phyloP scores from a whole-genome alignment of 139 green algal species.

The Micractinium conductrix region DNA sequence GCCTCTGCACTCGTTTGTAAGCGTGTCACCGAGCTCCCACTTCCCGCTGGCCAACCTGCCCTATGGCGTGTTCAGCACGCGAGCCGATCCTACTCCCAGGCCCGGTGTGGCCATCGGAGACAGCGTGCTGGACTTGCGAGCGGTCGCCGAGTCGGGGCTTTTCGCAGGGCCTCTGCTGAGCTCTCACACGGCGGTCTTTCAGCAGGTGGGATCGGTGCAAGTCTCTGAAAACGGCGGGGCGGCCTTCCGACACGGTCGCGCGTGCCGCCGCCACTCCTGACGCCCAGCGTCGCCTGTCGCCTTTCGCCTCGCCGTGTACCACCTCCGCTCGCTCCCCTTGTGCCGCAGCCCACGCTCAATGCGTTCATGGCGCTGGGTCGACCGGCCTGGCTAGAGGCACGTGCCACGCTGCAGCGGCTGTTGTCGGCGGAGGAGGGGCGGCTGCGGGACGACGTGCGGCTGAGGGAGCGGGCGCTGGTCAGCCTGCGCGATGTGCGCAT shows the following conservation, averaged over 20 bases:
- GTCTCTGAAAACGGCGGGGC: too few relatives aligned
- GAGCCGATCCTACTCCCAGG: neutral
- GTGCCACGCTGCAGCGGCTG: conserved; percentile 64
- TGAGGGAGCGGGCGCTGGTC: conserved; percentile 60
- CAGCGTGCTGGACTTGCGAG: conserved; percentile 77
- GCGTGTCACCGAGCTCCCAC: conserved; percentile 33
- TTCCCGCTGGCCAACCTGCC: conserved; percentile 89
- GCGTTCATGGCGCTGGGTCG: conserved; percentile 84
- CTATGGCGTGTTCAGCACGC: conserved; percentile 77
- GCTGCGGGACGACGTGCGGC: conserved; percentile 68
- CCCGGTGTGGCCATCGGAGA: conserved; percentile 83
- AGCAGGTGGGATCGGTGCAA: conserved; percentile 49
- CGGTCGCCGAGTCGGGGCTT: conserved; percentile 55
- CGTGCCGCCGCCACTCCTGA: neutral
- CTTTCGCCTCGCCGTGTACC: neutral
- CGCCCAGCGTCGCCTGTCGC: neutral
- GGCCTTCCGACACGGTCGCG: neutral
- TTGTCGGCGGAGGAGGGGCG: conserved; percentile 58
- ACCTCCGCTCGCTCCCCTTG: too few relatives aligned
- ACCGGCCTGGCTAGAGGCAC: conserved; percentile 73
- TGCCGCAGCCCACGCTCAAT: conserved; percentile 81
- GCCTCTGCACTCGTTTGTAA: conserved; percentile 27
- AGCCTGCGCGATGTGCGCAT: conserved; percentile 65
- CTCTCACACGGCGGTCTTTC: conserved; percentile 29
- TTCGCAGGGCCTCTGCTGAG: conserved; percentile 53